phyloP scores from a whole-genome alignment of 305 asterid species.

The Nicotiana rustica region DNA sequence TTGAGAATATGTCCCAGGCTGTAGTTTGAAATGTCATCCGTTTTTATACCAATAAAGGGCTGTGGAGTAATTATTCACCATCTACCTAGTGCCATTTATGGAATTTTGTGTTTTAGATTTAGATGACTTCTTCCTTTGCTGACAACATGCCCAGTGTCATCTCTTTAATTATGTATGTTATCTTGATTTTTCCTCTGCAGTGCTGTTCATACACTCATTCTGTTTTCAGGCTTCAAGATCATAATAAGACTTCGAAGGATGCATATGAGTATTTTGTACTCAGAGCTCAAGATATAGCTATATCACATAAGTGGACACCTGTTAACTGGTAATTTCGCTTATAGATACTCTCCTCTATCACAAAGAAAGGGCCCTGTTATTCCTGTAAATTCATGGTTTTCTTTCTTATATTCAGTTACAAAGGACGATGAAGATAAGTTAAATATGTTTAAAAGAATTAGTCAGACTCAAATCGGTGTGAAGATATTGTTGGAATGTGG shows the following conservation, averaged over 20 bases:
- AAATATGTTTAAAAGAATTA: background rate
- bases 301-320: constrained; percentile 79
- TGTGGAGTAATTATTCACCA: background rate
- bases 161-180: background rate
- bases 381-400: background rate
- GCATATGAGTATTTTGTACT: constrained; percentile 91
- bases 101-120: constrained; percentile 11
- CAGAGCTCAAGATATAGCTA: constrained; percentile 90
- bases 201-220: constrained; percentile 31
- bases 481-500: background rate
- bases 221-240: constrained; percentile 80
- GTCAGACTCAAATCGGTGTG: background rate
- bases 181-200: background rate
- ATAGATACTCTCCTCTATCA: constrained; percentile 25
- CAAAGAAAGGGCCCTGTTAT: constrained; percentile 28
- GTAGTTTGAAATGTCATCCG: background rate
- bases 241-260: constrained; percentile 75
- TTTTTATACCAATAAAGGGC: background rate
- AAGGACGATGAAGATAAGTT: background rate
- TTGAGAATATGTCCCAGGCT: background rate
- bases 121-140: background rate
- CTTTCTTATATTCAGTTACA: constrained; percentile 1
- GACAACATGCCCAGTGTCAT: constrained; percentile 5
- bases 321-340: constrained; percentile 74
- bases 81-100: background rate